phyloP scores from a whole-genome alignment of 2,329 filamentous ascomycete species.

The Rhexocercosporidium sp. region DNA sequence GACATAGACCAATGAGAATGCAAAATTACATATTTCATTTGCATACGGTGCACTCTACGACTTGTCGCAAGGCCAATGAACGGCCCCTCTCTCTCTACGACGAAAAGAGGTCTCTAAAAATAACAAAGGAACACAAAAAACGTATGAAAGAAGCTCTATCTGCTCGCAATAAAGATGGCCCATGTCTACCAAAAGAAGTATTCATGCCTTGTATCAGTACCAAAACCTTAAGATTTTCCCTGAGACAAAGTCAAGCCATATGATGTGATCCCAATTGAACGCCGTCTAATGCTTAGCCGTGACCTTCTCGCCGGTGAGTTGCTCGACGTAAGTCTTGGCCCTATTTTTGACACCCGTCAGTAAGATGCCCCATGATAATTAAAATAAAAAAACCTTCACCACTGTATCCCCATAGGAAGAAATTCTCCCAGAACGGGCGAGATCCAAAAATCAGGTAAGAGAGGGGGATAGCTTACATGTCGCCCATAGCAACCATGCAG shows the following conservation, averaged over 20 bases:
- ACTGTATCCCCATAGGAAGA: background rate
- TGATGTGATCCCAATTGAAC: constrained; percentile 31
- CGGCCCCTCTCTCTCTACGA: background rate
- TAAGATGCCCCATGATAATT: background rate
- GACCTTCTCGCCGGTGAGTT: constrained; percentile 66
- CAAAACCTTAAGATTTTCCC: background rate
- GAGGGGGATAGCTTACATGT: constrained; percentile 73
- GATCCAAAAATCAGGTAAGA: constrained; percentile 5
- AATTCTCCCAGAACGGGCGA: background rate
- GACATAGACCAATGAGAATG: no score
- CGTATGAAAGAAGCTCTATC: constrained; percentile 13
- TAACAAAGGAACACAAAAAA: constrained; percentile 6
- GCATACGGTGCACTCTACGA: constrained; percentile 1
- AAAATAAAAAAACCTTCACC: background rate
- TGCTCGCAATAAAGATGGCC: constrained; percentile 15
- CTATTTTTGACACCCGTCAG: constrained; percentile 46
- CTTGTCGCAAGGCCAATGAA: background rate
- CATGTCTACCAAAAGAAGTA: constrained; percentile 12
- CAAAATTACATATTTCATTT: background rate
- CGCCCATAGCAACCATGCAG: constrained; percentile 99
- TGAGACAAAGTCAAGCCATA: constrained; percentile 1
- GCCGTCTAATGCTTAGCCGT: constrained; percentile 69
- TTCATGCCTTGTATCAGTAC: background rate
- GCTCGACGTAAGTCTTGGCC: constrained; percentile 71
- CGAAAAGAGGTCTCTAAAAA: constrained; percentile 8